Evolutionary conservation across 2,329 filamentous ascomycete species (phyloP), one percentile per base, ranked within the genome.

Genomic region (Fusarium graminum): DNA sequence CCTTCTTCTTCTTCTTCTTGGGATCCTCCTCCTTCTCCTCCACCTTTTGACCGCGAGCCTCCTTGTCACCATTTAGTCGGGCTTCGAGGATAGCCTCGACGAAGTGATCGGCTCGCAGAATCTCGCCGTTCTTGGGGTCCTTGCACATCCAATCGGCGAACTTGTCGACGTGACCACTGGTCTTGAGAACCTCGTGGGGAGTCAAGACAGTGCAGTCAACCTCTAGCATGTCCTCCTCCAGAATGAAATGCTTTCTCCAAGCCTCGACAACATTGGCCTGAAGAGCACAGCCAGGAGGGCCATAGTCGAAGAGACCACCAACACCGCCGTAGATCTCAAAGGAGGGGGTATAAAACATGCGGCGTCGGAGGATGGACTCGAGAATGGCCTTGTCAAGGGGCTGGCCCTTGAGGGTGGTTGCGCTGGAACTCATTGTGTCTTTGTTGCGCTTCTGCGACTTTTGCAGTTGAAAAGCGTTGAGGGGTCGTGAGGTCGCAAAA

Each of bases 141-240:
- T 97, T 97, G 89, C 92, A 97, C 94, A 98, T 97, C 92, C 92
- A 98, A 79, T 98, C 94, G 80, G 93, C 92, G 76, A 98, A 98
- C 80, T 97, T 97, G 80, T 97, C 94, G 69, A 98, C 95, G 81
- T 99, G 95, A 67, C 95, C 95, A 78, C 89, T 92, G 52, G 94
- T 97, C 86, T 98, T 97, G 75, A 99, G 87, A 36, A 99, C 92
- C 45, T 95, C 92, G 74, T 95, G 89, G 32, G 95, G 95, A 39
- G 95, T 99, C 75, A 99, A 81, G 81, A 94, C 95, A 38, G 92
- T 95, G 82, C 93, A 97, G 82, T 97, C 94, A 68, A 97, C 89
- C 82, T 97, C 93, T 70, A 97, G 88, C 93, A 97, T 97, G 77
- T 97, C 92, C 83, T 97, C 93, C 82, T 94, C 90, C 59, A 96